Conservation (phyloP, 2,329 filamentous ascomycete genomes). For the Ampelomyces quisqualis region DNA sequence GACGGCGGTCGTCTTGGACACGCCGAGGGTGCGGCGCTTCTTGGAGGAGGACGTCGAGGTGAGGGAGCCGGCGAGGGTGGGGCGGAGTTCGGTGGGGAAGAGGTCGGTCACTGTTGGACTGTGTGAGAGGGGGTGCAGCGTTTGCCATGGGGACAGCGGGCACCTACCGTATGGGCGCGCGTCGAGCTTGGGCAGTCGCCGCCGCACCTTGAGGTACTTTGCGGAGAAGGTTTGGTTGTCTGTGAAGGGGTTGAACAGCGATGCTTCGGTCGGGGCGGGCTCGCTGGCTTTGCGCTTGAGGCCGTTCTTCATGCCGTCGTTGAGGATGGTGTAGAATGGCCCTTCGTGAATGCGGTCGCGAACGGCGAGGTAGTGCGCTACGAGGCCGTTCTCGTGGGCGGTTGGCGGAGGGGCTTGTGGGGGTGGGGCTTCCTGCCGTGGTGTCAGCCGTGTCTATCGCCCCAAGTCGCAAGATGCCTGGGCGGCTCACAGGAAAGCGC, state of each 20-base stretch:
- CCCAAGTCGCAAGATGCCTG: not conserved
- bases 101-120: constrained; percentile 57
- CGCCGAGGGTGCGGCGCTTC: constrained; percentile 38
- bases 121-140: too few relatives aligned
- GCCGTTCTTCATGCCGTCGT: constrained; percentile 49
- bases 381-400: constrained; percentile 49
- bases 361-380: constrained; percentile 54
- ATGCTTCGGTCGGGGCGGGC: constrained; percentile 41
- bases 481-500: constrained; percentile 43
- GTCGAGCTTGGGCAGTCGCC: constrained; percentile 56
- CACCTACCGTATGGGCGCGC: constrained; percentile 57
- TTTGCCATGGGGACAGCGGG: too few relatives aligned
- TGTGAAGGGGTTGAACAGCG: constrained; percentile 60
- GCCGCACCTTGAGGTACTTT: constrained; percentile 58
- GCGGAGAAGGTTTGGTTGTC: constrained; percentile 62
- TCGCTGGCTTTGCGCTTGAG: constrained; percentile 42
- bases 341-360: constrained; percentile 60
- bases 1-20: constrained; percentile 34
- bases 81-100: constrained; percentile 61
- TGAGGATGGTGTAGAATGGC: constrained; percentile 59
- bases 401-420: constrained; percentile 45
- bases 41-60: constrained; percentile 23
- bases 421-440: constrained; percentile 34
- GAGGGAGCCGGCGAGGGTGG: constrained; percentile 49
- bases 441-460: constrained; percentile 16